Evolutionary conservation across 768 basidiomycete species (phyloP), one percentile per base, ranked within the genome.

Genomic region (Pleurotus citrinopileatus): DNA sequence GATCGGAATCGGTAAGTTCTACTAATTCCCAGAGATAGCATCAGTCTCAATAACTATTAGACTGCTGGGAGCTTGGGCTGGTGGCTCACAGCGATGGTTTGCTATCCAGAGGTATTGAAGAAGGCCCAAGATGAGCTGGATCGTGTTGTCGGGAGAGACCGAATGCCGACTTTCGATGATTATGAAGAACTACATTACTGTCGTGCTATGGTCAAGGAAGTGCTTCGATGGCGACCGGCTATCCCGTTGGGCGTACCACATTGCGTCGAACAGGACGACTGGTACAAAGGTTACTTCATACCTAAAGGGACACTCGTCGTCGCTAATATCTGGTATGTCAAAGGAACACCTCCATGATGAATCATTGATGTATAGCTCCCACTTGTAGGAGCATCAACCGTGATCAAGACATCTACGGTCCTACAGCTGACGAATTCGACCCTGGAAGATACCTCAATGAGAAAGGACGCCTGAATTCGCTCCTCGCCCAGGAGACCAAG

Each of bases 281-380:
- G 70, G 26, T 65, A 74, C 42, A 57, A 64, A 3, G 78, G 75
- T 5, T 78, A 77, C 55, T 65, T 72, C 22, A 73, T 82, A 38
- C 79, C 81, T 15, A 79, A 80, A 58, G 74, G 71, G 7, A 60
- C 77, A 0, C 62, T 79, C 28, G 72, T 81, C 45, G 58, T 80
- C 37, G 64, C 68, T 4, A 82, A 82, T 51, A 63, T 78, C 32
- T 81, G 79, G 80, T 53, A 67, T 67, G 53, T 40, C n/a, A n/a
- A n/a, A n/a, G n/a, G n/a, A n/a, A n/a, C 38, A 53, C 12, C 32
- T 42, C 43, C 22, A 12, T 19, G 42, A 26, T 20, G 34, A 19
- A 22, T 13, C 5, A 32, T 19, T 13, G 1, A 37, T 22, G 4
- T 3, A 19, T n/a, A n/a, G 20, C 22, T 23, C 37, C 12, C 38